Evolutionary conservation across 805 yeast genomes (phyloP), one percentile per base, ranked within the genome.

Genomic region (Tetrapisispora iriomotensis): DNA sequence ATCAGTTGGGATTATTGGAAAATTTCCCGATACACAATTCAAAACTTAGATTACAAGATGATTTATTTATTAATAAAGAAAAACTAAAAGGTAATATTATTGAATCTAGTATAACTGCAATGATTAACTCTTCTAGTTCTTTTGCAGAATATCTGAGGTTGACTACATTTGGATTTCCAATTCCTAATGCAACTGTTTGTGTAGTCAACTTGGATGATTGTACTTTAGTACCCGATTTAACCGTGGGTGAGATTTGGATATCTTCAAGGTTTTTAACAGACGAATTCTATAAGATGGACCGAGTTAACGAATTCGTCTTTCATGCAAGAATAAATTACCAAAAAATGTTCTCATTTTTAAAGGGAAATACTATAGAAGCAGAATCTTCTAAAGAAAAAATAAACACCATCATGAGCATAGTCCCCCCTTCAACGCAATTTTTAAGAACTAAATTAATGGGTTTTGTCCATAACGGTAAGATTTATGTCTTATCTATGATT

Each of bases 171-270:
- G 98, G 98, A 0, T 86, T 71, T 52, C 97, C 98, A 1, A 60
- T 92, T 2, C 96, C 96, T 0, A 96, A 90, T 63, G 90, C 96
- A 0, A 84, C 94, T 0, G 58, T 90, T 24, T 96, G 96, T 0
- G 75, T 92, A 22, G 97, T 92, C 0, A 87, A 94, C 55, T 97
- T 97, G 0, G 97, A 92, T 44, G 85, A 90, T 42, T 72, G 79
- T 27, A 66, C 79, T 2, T 64, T 92, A 14, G 82, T 85, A 4
- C 76, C 78, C 2, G 79, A 72, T 35, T 74, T 83, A 52, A 85
- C 82, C 45, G 84, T 92, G 13, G 98, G 98, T 21, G 99, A 92
- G 59, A 79, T 92, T 25, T 92, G 97, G 97, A 83, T 92, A n/a
- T 96, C 88, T 51, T 81, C 94, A 31, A 90, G 90, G 1, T 82